Conservation (phyloP, 805 yeast genomes). For the Schizosaccharomyces lindneri region DNA sequence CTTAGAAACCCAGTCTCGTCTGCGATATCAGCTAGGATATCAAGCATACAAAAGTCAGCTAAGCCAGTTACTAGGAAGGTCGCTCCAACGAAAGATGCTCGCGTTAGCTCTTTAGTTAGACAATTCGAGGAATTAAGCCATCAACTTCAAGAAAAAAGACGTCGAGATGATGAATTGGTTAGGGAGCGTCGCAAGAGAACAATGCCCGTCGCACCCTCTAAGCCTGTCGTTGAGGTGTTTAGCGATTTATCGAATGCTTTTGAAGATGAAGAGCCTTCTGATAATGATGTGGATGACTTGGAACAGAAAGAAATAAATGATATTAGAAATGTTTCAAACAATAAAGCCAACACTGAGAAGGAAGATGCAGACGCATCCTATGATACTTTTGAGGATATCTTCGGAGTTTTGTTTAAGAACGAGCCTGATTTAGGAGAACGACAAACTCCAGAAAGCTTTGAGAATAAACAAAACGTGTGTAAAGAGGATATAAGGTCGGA, state of each 20-base stretch:
- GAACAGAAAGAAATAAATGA: too few relatives aligned
- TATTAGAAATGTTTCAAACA: too few relatives aligned
- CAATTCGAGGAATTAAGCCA: slow-evolving; percentile 58
- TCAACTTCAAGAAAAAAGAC: slow-evolving; percentile 76
- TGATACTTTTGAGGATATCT: not conserved
- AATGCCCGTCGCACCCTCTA: slow-evolving; percentile 42
- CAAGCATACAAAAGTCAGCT: not conserved
- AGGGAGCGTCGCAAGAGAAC: slow-evolving; percentile 25
- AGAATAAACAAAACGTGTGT: not conserved
- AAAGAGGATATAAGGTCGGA: not conserved
- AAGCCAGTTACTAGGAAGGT: not conserved
- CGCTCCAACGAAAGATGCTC: not conserved
- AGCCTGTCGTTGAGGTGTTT: slow-evolving; percentile 77
- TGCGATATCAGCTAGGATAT: not conserved
- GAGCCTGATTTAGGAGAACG: not conserved
- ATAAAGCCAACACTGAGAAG: too few relatives aligned
- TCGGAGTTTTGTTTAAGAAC: not conserved
- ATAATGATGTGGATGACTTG: slow-evolving; percentile 9
- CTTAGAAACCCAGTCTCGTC: not conserved
- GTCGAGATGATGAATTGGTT: slow-evolving; percentile 42
- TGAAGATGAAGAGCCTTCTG: slow-evolving; percentile 22
- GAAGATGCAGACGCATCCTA: not conserved
- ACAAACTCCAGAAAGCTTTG: not conserved
- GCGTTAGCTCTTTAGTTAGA: slow-evolving; percentile 21
- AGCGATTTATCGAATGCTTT: slow-evolving; percentile 76